phyloP scores from a whole-genome alignment of 768 basidiomycete species.

The Pleurotus tuber-regium region DNA sequence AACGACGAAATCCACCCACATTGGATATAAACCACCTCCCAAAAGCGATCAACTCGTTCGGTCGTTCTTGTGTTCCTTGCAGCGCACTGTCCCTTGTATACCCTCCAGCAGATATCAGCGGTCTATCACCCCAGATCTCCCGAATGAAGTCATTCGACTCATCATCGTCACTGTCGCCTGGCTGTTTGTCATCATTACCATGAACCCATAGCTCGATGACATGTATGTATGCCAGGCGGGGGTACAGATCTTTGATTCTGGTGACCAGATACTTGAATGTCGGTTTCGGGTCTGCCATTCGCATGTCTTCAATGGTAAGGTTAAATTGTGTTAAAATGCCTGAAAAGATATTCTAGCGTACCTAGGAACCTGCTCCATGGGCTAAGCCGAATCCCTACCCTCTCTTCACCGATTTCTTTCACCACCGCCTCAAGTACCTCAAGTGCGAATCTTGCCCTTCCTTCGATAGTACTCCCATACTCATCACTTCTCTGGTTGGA shows the following conservation, averaged over 20 bases:
- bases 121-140: conserved; percentile 27
- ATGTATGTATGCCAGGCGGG: conserved; percentile 41
- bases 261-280: conserved; percentile 37
- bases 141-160: conserved; percentile 25
- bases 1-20: conserved; percentile 14
- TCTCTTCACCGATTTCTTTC: conserved; percentile 41
- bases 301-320: conserved; percentile 25
- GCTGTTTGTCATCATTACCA: neutral
- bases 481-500: conserved; percentile 46
- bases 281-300: conserved; percentile 38
- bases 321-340: neutral
- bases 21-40: conserved; percentile 34
- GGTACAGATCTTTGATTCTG: conserved; percentile 27
- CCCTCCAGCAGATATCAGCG: conserved; percentile 33
- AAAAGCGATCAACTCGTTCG: conserved; percentile 28
- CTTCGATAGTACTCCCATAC: conserved; percentile 52
- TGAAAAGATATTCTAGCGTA: neutral
- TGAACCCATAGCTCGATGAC: conserved; percentile 23
- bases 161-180: conserved; percentile 4
- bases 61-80: conserved; percentile 25
- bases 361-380: conserved; percentile 39
- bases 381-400: conserved; percentile 44
- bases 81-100: conserved; percentile 29
- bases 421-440: conserved; percentile 44
- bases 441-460: conserved; percentile 45